Evolutionary conservation across 768 basidiomycete species (phyloP).

Genomic region (Xerocomus brunneocitrinus): DNA sequence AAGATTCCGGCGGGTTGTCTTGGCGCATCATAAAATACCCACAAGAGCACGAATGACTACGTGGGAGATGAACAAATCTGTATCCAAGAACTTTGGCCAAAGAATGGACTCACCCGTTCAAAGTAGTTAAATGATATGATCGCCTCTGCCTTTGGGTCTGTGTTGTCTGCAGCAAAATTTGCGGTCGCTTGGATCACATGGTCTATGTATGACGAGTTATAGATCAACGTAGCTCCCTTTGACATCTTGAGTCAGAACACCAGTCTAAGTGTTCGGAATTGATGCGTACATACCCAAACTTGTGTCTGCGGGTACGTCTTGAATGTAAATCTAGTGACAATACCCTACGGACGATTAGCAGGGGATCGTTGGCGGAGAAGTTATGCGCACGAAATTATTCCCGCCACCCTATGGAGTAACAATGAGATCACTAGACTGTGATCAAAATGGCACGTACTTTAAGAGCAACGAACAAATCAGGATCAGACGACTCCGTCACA

Average conservation of each 20-base stretch:
- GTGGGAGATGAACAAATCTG: not conserved
- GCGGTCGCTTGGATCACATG: not conserved
- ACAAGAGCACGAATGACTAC: not conserved
- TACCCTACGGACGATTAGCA: too few species aligned
- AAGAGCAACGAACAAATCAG: too few species aligned
- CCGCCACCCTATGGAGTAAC: not conserved
- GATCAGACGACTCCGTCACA: too few species aligned
- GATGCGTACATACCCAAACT: too few species aligned
- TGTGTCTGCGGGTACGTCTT: too few species aligned
- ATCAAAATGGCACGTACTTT: not conserved
- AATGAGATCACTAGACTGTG: not conserved
- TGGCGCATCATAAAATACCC: conserved; percentile 53
- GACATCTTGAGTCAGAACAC: too few species aligned
- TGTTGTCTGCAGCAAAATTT: not conserved
- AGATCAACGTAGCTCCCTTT: too few species aligned
- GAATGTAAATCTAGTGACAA: too few species aligned
- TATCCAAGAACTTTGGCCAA: not conserved
- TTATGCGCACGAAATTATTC: too few species aligned
- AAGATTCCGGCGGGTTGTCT: conserved; percentile 15
- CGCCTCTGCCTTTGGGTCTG: not conserved
- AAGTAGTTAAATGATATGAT: not conserved
- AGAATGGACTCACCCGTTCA: not conserved
- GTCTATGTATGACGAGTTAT: too few species aligned
- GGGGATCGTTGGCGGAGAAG: too few species aligned
- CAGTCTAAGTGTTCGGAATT: too few species aligned